Percentiles rank a stretch among this genome's conserved stretches.
Conservation (phyloP, 768 basidiomycete species). For the Termitomyces sp. region DNA sequence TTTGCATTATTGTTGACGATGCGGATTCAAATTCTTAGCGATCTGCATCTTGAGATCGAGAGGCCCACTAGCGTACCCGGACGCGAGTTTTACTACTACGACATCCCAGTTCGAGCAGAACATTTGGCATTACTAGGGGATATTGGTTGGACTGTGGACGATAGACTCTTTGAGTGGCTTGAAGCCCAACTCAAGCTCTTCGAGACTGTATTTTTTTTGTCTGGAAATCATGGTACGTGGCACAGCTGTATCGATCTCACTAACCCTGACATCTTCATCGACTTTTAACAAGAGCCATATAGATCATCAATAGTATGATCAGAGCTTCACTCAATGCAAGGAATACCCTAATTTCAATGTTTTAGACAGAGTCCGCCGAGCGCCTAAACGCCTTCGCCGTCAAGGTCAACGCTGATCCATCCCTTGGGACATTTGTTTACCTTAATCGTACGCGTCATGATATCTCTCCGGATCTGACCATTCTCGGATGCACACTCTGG, state of each 20-base stretch:
- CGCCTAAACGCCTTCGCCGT: not conserved
- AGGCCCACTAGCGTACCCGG: not conserved
- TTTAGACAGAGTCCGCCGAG: not conserved
- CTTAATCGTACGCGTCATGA: conserved; percentile 30
- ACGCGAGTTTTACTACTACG: conserved; percentile 16
- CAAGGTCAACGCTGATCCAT: not conserved
- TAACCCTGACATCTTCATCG: not conserved
- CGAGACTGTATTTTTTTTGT: conserved; percentile 26
- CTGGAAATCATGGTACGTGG: conserved; percentile 26
- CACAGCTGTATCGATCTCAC: too few species aligned
- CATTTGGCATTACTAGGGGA: conserved; percentile 32
- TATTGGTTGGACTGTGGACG: conserved; percentile 27
- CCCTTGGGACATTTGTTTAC: conserved; percentile 23
- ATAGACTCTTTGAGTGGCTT: conserved; percentile 27
- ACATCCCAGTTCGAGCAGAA: conserved; percentile 20
- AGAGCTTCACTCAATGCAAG: not conserved
- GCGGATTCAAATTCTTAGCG: conserved; percentile 9
- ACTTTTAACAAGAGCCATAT: not conserved
- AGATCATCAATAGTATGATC: not conserved
- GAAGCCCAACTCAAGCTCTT: conserved; percentile 23
- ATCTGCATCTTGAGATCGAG: conserved; percentile 8
- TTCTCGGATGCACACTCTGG: conserved; percentile 41
- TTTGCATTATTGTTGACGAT: not conserved
- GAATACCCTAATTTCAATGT: not conserved
- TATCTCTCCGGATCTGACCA: conserved; percentile 23